phyloP scores from a whole-genome alignment of 306 rosid genomes.

The Trifolium subterraneum region DNA sequence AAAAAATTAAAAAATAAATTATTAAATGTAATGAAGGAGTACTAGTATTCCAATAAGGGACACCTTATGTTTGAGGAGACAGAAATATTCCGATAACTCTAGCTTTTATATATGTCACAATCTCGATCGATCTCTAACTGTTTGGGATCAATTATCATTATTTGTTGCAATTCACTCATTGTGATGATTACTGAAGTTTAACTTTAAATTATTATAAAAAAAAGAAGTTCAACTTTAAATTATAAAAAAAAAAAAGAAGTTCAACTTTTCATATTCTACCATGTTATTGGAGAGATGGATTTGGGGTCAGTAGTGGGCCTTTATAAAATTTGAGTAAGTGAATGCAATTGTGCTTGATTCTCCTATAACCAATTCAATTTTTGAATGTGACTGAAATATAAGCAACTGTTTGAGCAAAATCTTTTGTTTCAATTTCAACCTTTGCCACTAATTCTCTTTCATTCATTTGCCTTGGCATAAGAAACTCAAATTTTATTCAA shows the following conservation, averaged over 20 bases:
- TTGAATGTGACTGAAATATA: background rate
- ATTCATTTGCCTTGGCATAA: background rate
- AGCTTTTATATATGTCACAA: conserved; percentile 39
- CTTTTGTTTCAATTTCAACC: background rate
- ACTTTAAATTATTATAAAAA: too few species aligned
- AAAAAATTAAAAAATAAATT: too few species aligned
- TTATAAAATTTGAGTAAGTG: too few species aligned
- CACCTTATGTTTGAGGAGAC: conserved; percentile 46
- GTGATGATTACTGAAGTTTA: conserved; percentile 34
- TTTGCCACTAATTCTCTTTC: background rate
- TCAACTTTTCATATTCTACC: conserved; percentile 30
- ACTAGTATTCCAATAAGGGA: conserved; percentile 39
- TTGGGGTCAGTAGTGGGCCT: background rate
- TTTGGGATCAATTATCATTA: conserved; percentile 34
- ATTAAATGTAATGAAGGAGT: background rate
- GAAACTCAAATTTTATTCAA: background rate
- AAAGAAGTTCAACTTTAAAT: too few species aligned
- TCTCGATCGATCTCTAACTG: conserved; percentile 31
- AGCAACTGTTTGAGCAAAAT: background rate
- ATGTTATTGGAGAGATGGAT: conserved; percentile 10
- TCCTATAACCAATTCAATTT: background rate
- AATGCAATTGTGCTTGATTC: too few species aligned
- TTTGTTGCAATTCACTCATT: conserved; percentile 46
- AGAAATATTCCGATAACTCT: conserved; percentile 49
- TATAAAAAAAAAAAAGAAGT: too few species aligned